Base-by-base conservation (phyloP, 192 early-diverging fungal species). In the Radiomyces spectabilis region DNA sequence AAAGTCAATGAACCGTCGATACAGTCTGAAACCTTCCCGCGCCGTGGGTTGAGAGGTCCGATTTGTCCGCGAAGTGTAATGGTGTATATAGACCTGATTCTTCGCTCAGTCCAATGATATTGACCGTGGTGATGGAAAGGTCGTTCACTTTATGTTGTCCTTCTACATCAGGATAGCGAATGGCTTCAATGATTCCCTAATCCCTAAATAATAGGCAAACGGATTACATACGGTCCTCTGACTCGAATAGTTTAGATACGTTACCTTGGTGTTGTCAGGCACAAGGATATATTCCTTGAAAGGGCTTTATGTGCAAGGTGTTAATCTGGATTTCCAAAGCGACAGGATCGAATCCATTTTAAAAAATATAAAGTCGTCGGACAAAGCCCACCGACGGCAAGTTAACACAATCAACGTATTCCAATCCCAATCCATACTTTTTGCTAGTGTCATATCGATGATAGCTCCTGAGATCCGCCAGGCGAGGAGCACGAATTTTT, bases 281-380 rank as follows among this genome's bases (percentile, higher is more conserved):
- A 57, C 55, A 1, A 57, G 33, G 37, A 57, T 57, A n/a, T 45
- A 57, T 27, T 57, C n/a, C 45, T 26, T 57, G 43, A 33, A 57
- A 13, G 16, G 15, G 2, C 9, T 13, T 31, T 6, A 24, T 10
- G 22, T 57, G 33, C 12, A 57, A 8, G 39, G 39, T 18, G 21
- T 40, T 19, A 40, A 40, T 8, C 7, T 8, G 15, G 39, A 40
- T 40, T 40, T 8, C 44, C 24, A 48, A n/a, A 41, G 31, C 45
- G 32, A 32, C 44, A n/a, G n/a, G n/a, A n/a, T n/a, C n/a, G n/a
- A n/a, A n/a, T n/a, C n/a, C n/a, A n/a, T n/a, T n/a, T n/a, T n/a
- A n/a, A n/a, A n/a, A n/a, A n/a, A n/a, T 25, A 5, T 19, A 1
- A 3, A n/a, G 15, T n/a, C 38, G 39, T 40, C 39, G 39, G 3